phyloP scores from a whole-genome alignment of 495 filamentous ascomycete genomes.

The Hyaloscypha finlandica region DNA sequence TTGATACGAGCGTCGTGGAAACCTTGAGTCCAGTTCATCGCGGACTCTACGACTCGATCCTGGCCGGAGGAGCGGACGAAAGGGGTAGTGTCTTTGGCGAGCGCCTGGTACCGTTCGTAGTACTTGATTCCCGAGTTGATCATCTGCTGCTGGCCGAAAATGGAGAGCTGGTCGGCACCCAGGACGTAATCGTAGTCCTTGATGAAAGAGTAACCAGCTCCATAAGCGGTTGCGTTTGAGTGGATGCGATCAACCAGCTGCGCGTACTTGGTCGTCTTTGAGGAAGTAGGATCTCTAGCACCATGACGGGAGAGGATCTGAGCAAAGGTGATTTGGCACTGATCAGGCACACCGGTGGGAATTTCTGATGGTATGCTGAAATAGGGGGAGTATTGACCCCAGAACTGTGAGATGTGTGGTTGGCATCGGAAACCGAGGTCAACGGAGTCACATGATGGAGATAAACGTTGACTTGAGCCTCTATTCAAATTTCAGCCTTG shows the following conservation, averaged over 20 bases:
- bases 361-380: constrained; percentile 70
- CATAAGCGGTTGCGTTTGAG: constrained; percentile 56
- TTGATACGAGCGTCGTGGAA: constrained; percentile 59
- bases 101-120: constrained; percentile 65
- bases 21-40: constrained; percentile 69
- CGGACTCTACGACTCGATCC: constrained; percentile 72
- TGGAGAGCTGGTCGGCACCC: constrained; percentile 72
- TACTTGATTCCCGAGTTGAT: constrained; percentile 72
- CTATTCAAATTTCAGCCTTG: neutral
- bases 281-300: constrained; percentile 72
- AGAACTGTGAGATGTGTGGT: constrained; percentile 61
- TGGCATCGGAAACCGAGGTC: constrained; percentile 65
- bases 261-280: constrained; percentile 60
- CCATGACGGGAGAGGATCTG: constrained; percentile 82
- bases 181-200: constrained; percentile 69
- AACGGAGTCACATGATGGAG: constrained; percentile 56
- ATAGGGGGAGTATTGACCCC: constrained; percentile 88
- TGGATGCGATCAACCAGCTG: constrained; percentile 63
- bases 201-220: constrained; percentile 63
- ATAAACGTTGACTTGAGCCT: neutral
- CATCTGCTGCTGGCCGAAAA: constrained; percentile 73
- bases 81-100: constrained; percentile 56
- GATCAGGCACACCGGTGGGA: constrained; percentile 53
- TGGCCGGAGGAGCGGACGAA: constrained; percentile 74
- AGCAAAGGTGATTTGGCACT: constrained; percentile 73